Evolutionary conservation across 306 rosid species (phyloP).

Genomic region (Gastrolobium bilobum): DNA sequence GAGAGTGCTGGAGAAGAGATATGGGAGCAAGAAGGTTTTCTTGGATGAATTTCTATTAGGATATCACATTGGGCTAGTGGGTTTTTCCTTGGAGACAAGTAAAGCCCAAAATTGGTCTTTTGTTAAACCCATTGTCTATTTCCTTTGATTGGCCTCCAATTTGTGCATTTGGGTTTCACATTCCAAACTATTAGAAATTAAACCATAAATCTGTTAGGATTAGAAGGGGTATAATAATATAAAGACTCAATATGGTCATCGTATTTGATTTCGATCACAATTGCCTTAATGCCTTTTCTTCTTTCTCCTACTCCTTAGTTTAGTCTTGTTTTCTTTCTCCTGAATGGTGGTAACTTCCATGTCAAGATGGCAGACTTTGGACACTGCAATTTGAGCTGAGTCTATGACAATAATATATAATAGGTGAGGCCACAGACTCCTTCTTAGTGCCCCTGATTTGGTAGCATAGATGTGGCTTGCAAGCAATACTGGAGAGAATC

Average conservation of each 20-base stretch:
- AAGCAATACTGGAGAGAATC: conserved; percentile 42
- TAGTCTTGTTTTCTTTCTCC: neutral
- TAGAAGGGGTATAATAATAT: too few species aligned
- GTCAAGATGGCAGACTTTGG: conserved; percentile 39
- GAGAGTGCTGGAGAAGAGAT: conserved; percentile 35
- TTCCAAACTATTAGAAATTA: neutral
- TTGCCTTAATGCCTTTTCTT: neutral
- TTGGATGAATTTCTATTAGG: conserved; percentile 38
- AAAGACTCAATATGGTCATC: too few species aligned
- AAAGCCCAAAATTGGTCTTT: too few species aligned
- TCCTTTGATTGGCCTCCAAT: neutral
- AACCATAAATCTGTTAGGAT: neutral
- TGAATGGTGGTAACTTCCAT: conserved; percentile 25
- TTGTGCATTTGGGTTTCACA: neutral
- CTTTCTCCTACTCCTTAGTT: neutral
- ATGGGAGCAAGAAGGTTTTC: conserved; percentile 37
- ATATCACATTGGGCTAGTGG: conserved; percentile 42
- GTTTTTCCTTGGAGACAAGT: conserved; percentile 36
- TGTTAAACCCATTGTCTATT: neutral
- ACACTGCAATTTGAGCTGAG: conserved; percentile 35
- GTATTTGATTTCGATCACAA: neutral
- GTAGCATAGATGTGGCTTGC: conserved; percentile 40
- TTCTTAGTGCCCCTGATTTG: conserved; percentile 24
- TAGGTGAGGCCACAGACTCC: neutral
- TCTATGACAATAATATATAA: neutral